Conservation (phyloP, 352 stramenopile species). For the Phytopythium boreale region DNA sequence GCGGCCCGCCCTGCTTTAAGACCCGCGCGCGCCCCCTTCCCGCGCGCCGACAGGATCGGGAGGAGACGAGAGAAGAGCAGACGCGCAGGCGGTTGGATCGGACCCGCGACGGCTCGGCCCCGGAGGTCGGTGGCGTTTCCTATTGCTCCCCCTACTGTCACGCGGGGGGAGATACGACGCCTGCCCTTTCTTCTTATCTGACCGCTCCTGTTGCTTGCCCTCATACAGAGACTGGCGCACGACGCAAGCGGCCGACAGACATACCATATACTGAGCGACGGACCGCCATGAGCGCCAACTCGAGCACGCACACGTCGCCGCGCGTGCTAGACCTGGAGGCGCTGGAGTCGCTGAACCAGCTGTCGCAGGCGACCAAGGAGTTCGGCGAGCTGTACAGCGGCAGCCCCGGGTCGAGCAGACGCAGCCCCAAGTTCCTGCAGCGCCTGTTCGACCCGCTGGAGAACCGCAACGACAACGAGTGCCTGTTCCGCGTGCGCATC, state of each 20-base stretch:
- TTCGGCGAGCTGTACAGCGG: slow-evolving; percentile 67
- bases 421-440: slow-evolving; percentile 64
- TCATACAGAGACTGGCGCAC: not conserved
- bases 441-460: slow-evolving; percentile 68
- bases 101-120: too few species aligned
- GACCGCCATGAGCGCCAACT: slow-evolving; percentile 15
- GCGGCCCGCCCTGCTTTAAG: too few species aligned
- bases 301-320: slow-evolving; percentile 43
- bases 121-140: too few species aligned
- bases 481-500: slow-evolving; percentile 81
- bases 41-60: too few species aligned
- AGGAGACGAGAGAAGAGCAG: too few species aligned
- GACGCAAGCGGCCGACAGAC: not conserved
- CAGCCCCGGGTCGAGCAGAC: slow-evolving; percentile 26
- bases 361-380: slow-evolving; percentile 70
- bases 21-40: too few species aligned
- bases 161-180: not conserved
- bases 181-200: not conserved
- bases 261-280: not conserved
- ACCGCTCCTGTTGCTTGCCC: not conserved
- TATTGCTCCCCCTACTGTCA: too few species aligned
- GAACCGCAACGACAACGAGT: slow-evolving; percentile 53
- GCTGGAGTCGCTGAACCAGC: slow-evolving; percentile 67
- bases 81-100: too few species aligned
- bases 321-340: slow-evolving; percentile 39